Evolutionary conservation across 2,329 filamentous ascomycete species (phyloP).

Genomic region (Tolypocladium amazonense): DNA sequence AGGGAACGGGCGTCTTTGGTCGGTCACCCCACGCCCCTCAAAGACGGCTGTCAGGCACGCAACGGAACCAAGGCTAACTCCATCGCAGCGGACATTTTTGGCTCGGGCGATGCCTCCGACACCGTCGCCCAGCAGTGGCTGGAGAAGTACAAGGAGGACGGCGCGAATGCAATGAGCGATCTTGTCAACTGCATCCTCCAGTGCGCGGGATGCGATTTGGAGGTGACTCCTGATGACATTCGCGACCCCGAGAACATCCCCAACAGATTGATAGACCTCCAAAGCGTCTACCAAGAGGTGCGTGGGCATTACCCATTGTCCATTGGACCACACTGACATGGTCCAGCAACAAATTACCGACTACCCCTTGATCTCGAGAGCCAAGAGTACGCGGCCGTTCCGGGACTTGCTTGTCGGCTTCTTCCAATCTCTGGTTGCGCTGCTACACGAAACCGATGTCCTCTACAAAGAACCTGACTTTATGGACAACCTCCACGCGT

Average conservation of each 20-base stretch:
- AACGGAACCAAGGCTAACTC: conserved; percentile 9
- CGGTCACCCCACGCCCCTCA: conserved; percentile 10
- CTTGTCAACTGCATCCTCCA: conserved; percentile 58
- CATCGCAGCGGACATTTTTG: conserved; percentile 49
- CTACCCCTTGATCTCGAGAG: conserved; percentile 81
- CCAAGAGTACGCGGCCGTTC: conserved; percentile 67
- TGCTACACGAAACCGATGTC: conserved; percentile 71
- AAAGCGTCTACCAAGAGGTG: conserved; percentile 76
- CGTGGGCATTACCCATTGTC: conserved; percentile 12
- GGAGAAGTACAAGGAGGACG: conserved; percentile 43
- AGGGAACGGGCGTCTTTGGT: conserved; percentile 47
- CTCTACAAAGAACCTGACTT: conserved; percentile 69
- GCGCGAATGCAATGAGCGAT: conserved; percentile 45
- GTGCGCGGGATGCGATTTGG: conserved; percentile 69
- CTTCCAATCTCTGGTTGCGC: conserved; percentile 63
- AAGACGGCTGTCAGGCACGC: conserved; percentile 10
- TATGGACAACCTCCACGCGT: conserved; percentile 80
- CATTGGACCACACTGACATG: conserved; percentile 13
- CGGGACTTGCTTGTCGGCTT: conserved; percentile 69
- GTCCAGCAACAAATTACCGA: conserved; percentile 65
- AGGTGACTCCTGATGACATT: conserved; percentile 74
- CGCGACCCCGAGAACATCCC: conserved; percentile 81
- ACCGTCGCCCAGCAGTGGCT: conserved; percentile 52
- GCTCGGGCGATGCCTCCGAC: conserved; percentile 43
- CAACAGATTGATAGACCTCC: conserved; percentile 69